Base-by-base conservation (phyloP, 257 asterid species). In the Paulownia fortunei region DNA sequence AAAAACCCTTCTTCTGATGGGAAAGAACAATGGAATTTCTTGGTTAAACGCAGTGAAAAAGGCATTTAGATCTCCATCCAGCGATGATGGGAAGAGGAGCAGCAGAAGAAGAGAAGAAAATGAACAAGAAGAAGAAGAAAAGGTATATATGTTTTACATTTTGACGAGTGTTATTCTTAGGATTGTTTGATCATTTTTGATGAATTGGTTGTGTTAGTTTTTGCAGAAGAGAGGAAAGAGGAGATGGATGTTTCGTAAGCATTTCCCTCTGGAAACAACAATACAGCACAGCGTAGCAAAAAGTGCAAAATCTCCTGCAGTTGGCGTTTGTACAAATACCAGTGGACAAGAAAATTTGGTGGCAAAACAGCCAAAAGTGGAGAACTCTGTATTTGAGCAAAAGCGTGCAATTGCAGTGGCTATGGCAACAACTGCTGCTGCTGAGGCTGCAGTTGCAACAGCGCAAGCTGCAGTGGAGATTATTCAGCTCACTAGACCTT, bases 51-150 rank as follows among this genome's bases (percentile, higher is more conserved):
- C 82, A 51, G 92, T 93, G 64, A 93, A 83, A 79, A 91, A 82
- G 76, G 99, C 96, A 19, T 95, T 95, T 68, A 82, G 88, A 81
- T 91, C 97, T 73, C 96, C 99, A 5, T 15, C 54, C 10, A 87
- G 82, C 56, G 89, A 81, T 39, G 80, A 78, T 58, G 82, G 77
- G 72, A 88, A 79, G 75, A 82, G 67, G 59, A 81, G 55, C 73
- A 69, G 83, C 72, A 82, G 84, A 62, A 81, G 85, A 82, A 77
- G 83, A 62, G 86, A 85, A 59, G 84, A 82, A 60, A 78, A 75
- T 6, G 79, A 86, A 0, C 83, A 82, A 46, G 85, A 85, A 23
- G 87, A 90, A 58, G 91, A 93, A 69, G 90, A 87, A 73, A 88
- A 90, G 87, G 97, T 88, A 73, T n/a, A 0, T 52, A 3, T 59